Evolutionary conservation across 2,329 filamentous ascomycete genomes (phyloP), one percentile per base, ranked within the genome.

Genomic region (Trichothecium roseum): DNA sequence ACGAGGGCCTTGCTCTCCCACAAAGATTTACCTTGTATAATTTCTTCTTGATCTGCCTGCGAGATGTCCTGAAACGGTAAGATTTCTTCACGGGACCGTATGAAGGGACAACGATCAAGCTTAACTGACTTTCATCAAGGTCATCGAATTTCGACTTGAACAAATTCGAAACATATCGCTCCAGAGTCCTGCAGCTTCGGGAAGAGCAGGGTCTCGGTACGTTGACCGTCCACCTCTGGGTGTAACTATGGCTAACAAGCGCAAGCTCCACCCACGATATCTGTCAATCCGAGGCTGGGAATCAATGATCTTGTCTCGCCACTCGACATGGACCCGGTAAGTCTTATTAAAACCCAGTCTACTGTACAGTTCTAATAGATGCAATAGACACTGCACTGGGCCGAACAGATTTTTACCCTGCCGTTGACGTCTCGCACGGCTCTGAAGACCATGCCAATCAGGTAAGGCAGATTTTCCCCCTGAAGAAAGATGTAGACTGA

Each of bases 331-430:
- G 43, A 48, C 17, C 41, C 45, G 9, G 49, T 57, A 28, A 39
- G 55, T 41, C 44, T 29, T 28, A 22, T 37, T 26, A 14, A n/a
- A 15, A n/a, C 18, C 30, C 18, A 17, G 13, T 20, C n/a, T n/a
- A n/a, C n/a, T n/a, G n/a, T n/a, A n/a, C n/a, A n/a, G 15, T 8
- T 35, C 30, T 18, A 20, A 26, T 16, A 22, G 20, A 24, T 30
- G 8, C 4, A 13, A 35, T 40, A 76, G 70, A 57, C 56, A 34
- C 54, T 61, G 4, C 74, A 79, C 46, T 80, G 75, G 75, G 72
- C 74, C 5, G 66, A 76, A 44, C 63, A 70, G 28, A 74, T 79
- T 17, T 78, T 79, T 42, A 68, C 69, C 1, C 57, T 68, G 15
- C 68, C 69, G 0, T 54, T 74, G 28, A 63, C 71, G 1, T 65